phyloP scores from a whole-genome alignment of 305 asterid genomes.

The Solanum aculeatissimum region DNA sequence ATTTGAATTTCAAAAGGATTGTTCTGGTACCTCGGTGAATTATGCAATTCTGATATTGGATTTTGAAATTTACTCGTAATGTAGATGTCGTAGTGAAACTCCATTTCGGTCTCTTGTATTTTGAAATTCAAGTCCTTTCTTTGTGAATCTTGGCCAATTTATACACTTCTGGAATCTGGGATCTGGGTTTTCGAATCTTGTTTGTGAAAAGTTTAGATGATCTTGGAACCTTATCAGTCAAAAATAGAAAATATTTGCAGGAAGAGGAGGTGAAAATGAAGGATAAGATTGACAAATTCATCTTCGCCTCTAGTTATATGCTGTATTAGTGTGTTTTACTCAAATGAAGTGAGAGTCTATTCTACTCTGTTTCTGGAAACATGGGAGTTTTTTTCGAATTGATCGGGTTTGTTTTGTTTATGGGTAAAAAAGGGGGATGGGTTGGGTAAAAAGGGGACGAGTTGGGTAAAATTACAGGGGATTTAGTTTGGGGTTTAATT shows the following conservation, averaged over 20 bases:
- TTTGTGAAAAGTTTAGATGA: not conserved
- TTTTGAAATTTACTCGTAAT: not conserved
- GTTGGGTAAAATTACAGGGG: not conserved
- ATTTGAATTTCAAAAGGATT: not conserved
- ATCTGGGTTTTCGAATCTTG: not conserved
- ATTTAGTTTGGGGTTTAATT: not conserved
- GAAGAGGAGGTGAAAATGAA: constrained; percentile 17
- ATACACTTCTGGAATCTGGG: not conserved
- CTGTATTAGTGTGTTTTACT: not conserved
- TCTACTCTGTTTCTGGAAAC: not conserved
- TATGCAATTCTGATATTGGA: not conserved
- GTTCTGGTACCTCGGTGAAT: not conserved
- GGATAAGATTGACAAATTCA: not conserved
- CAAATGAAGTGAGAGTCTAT: not conserved
- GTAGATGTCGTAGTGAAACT: not conserved
- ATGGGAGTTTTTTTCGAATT: not conserved
- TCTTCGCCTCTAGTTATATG: not conserved
- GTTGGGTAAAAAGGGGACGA: not conserved
- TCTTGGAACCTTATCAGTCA: not conserved
- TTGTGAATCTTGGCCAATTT: not conserved
- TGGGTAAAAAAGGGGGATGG: not conserved
- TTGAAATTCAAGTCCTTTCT: not conserved
- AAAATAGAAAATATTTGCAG: not conserved
- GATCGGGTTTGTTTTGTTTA: not conserved
- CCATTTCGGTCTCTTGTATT: not conserved